Conservation (phyloP, 257 asterid genomes). For the Asclepias syriaca region DNA sequence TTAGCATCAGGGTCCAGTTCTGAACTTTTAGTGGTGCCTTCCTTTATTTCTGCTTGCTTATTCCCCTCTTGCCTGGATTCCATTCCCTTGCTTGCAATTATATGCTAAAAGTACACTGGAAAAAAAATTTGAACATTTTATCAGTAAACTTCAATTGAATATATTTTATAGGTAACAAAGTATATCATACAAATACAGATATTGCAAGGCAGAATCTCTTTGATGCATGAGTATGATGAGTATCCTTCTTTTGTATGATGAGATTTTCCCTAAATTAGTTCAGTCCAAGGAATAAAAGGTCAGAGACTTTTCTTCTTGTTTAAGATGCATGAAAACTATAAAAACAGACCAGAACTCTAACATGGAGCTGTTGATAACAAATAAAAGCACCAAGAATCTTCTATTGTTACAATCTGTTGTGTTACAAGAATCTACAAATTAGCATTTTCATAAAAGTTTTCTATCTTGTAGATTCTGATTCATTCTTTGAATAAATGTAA, state of each 20-base stretch:
- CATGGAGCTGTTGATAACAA: not conserved
- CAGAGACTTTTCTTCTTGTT: not conserved
- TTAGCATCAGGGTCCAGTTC: slow-evolving; percentile 6
- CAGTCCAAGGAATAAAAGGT: not conserved
- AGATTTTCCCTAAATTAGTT: not conserved
- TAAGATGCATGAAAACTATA: not conserved
- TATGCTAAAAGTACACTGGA: not conserved
- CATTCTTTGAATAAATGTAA: not conserved
- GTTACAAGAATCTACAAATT: not conserved
- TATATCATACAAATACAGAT: not conserved
- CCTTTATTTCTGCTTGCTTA: slow-evolving; percentile 7
- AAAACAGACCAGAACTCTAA: not conserved
- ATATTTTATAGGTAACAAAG: not conserved
- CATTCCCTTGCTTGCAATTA: slow-evolving; percentile 17
- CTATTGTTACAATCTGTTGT: too few species aligned
- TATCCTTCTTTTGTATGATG: not conserved
- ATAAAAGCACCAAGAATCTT: too few species aligned
- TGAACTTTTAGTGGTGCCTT: not conserved
- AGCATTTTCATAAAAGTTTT: not conserved
- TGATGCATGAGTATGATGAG: not conserved
- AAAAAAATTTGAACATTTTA: not conserved
- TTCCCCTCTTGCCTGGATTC: slow-evolving; percentile 2
- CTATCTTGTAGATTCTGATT: not conserved
- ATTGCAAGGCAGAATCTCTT: not conserved
- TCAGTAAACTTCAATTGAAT: not conserved